A percentile compares a stretch with the other conserved stretches of the same genome.
Evolutionary conservation across 345 rosid genomes (phyloP).

Genomic region (Hypericum perforatum): DNA sequence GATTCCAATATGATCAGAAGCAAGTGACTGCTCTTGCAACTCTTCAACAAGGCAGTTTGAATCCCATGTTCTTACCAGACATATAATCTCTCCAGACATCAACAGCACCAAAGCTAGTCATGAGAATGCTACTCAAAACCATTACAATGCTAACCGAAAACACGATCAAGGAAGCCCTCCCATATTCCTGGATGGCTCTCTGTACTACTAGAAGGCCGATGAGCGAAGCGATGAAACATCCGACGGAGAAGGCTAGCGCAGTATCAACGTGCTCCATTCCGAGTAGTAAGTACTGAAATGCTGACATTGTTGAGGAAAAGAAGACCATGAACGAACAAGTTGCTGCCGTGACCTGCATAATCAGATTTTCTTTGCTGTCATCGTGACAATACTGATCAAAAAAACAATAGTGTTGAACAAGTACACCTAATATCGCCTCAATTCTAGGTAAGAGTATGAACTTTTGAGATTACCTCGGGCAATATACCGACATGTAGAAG

Average conservation of each 20-base stretch:
- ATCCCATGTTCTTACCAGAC: conserved; percentile 65
- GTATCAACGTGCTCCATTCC: conserved; percentile 54
- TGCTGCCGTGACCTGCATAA: conserved; percentile 64
- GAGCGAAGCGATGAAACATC: conserved; percentile 60
- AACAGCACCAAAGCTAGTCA: conserved; percentile 62
- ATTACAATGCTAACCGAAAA: conserved; percentile 22
- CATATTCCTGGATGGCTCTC: conserved; percentile 38
- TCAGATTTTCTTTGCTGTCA: too few species aligned
- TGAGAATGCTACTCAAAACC: conserved; percentile 18
- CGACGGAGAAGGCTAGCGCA: conserved; percentile 40
- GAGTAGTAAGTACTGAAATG: conserved; percentile 49
- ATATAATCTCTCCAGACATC: conserved; percentile 51
- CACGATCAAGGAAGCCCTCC: conserved; percentile 77
- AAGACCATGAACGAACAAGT: conserved; percentile 64
- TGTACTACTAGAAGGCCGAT: conserved; percentile 62
- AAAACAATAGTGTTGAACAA: too few species aligned
- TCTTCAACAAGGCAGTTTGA: conserved; percentile 54
- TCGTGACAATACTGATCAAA: too few species aligned
- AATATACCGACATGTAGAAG: conserved; percentile 69
- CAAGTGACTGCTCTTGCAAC: not conserved
- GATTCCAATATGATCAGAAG: too few species aligned
- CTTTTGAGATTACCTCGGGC: conserved; percentile 44
- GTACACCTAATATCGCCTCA: too few species aligned
- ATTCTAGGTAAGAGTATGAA: not conserved
- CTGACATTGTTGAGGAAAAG: conserved; percentile 70